A percentile compares a stretch with the other conserved stretches of the same genome.
phyloP scores from a whole-genome alignment of 306 rosid genomes.

The Canavalia ensiformis region DNA sequence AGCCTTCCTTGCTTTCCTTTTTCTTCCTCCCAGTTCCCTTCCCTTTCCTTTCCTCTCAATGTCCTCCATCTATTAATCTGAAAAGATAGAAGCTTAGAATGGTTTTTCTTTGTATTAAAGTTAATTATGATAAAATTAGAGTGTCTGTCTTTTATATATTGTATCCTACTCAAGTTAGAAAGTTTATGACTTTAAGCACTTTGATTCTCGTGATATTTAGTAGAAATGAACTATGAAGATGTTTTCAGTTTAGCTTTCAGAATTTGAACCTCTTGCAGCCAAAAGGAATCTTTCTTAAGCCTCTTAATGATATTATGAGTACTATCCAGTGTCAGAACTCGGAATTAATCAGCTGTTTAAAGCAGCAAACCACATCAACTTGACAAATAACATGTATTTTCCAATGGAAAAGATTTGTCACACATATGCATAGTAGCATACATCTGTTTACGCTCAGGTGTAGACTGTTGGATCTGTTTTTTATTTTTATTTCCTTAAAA shows the following conservation, averaged over 20 bases:
- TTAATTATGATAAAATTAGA: background rate
- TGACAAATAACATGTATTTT: background rate
- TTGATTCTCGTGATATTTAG: background rate
- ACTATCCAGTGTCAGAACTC: conserved; percentile 11
- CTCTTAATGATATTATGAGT: background rate
- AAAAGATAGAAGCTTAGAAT: conserved; percentile 13
- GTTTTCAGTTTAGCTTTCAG: background rate
- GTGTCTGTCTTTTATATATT: background rate
- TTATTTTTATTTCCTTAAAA: no score
- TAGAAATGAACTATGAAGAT: background rate
- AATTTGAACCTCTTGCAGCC: conserved; percentile 10
- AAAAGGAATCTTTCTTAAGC: conserved; percentile 26
- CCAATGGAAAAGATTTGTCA: no score
- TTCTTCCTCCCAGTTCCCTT: background rate
- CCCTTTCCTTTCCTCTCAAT: background rate
- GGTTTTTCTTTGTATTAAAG: background rate
- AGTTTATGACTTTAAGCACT: background rate
- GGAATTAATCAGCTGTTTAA: background rate
- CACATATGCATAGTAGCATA: no score
- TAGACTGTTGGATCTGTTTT: no score
- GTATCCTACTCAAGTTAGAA: background rate
- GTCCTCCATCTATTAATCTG: background rate
- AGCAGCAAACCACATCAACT: background rate
- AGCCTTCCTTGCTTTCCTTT: background rate
- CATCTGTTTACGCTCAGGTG: no score